Base-by-base conservation (phyloP, 2,329 filamentous ascomycete species). In the Achaetomium macrosporum region DNA sequence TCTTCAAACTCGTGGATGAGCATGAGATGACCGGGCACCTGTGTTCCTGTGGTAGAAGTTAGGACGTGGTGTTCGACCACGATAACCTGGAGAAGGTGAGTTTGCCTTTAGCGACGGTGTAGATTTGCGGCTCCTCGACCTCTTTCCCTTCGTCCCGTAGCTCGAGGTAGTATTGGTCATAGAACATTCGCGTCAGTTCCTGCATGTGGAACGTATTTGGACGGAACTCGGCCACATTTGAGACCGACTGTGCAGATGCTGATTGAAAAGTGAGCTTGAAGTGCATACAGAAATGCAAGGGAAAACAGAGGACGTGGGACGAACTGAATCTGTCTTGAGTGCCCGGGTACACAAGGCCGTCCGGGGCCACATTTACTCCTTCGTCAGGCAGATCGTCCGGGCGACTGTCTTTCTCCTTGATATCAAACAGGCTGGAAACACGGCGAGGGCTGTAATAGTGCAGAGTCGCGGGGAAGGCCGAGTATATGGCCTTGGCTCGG, bases 191-290 rank as follows among this genome's bases (percentile, higher is more conserved):
- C 7, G 29, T 12, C 3, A 48, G 10, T 20, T 48, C 36, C 46
- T 48, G 46, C 46, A 48, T 48, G 25, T 6, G n/a, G 5, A 20
- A 20, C 8, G 45, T 47, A 25, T 48, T 48, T 19, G 46, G 46
- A 8, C 19, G 10, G 10, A 48, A 33, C 16, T 33, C 37, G 10
- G 37, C 46, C 12, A 36, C 46, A 13, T 48, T 48, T 1, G 46
- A 41, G 11, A 25, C 37, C 15, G 7, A n/a, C n/a, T n/a, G n/a
- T n/a, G n/a, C n/a, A n/a, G n/a, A n/a, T n/a, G n/a, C n/a, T n/a
- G n/a, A n/a, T n/a, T n/a, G n/a, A n/a, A n/a, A n/a, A n/a, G n/a
- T n/a, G n/a, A n/a, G n/a, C n/a, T n/a, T n/a, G n/a, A n/a, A n/a
- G n/a, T n/a, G n/a, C n/a, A n/a, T n/a, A n/a, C n/a, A n/a, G 35